phyloP scores from a whole-genome alignment of 2,329 filamentous ascomycete genomes.

The Aureobasidium mangrovei region DNA sequence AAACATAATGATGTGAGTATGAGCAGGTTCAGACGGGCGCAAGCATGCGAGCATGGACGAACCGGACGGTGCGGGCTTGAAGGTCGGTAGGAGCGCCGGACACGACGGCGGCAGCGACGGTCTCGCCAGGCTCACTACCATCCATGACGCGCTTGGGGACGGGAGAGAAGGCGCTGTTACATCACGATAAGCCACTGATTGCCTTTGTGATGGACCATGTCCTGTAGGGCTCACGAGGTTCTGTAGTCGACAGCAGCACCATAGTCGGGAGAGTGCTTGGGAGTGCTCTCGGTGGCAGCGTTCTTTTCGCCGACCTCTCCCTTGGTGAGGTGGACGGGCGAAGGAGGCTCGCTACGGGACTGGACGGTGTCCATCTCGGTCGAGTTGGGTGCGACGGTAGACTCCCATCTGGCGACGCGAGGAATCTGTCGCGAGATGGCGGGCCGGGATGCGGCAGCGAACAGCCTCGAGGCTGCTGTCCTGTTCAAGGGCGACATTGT shows the following conservation, averaged over 20 bases:
- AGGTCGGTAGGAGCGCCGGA: conserved; percentile 91
- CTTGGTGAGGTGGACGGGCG: conserved; percentile 14
- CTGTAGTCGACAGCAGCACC: conserved; percentile 73
- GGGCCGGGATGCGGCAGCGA: conserved; percentile 24
- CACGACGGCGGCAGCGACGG: conserved; percentile 72
- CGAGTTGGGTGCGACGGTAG: conserved; percentile 28
- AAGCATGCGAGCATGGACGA: conserved; percentile 27
- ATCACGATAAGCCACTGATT: conserved; percentile 21
- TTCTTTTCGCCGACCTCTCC: conserved; percentile 44
- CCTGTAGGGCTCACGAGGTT: conserved; percentile 61
- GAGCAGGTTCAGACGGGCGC: conserved; percentile 17
- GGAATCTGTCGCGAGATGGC: conserved; percentile 1
- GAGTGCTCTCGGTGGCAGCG: conserved; percentile 40
- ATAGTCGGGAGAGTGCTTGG: conserved; percentile 71
- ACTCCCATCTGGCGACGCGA: conserved; percentile 19
- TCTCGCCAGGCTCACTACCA: conserved; percentile 70
- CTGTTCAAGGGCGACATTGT: conserved; percentile 33
- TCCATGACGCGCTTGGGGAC: conserved; percentile 84
- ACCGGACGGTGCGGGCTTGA: conserved; percentile 90
- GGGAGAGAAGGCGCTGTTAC: conserved; percentile 71
- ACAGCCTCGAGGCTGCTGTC: conserved; percentile 34
- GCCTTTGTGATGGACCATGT: not conserved
- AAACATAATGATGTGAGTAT: conserved; percentile 7
- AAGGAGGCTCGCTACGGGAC: conserved; percentile 14
- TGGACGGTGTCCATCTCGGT: conserved; percentile 24